phyloP scores from a whole-genome alignment of 2,329 filamentous ascomycete species.

The Microthyrium microscopicum region DNA sequence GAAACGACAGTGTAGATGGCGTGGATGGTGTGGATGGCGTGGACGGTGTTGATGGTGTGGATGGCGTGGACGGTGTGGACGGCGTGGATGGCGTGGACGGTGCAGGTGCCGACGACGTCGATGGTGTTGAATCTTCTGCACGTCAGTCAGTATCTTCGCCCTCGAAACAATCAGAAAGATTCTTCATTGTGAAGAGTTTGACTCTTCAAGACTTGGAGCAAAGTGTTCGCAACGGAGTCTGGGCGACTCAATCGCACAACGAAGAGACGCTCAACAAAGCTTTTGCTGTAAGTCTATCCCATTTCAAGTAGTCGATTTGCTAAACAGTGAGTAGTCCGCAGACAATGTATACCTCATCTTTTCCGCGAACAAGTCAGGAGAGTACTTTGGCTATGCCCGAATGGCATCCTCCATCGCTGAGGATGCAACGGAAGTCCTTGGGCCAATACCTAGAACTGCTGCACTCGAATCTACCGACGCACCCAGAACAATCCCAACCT shows the following conservation, averaged over 20 bases:
- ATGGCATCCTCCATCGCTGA: conserved; percentile 77
- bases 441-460: conserved; percentile 1
- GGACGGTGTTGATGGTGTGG: conserved; percentile 10
- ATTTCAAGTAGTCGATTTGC: conserved; percentile 3
- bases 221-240: conserved; percentile 74
- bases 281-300: conserved; percentile 45
- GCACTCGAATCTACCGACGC: conserved; percentile 47
- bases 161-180: conserved; percentile 47
- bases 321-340: too few relatives aligned
- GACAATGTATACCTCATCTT: conserved; percentile 87
- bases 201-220: conserved; percentile 80
- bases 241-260: conserved; percentile 91
- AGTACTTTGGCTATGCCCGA: conserved; percentile 88
- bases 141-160: not conserved
- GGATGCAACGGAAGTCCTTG: conserved; percentile 18
- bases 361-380: conserved; percentile 92
- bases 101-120: conserved; percentile 2
- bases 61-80: conserved; percentile 8
- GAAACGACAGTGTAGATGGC: too few relatives aligned
- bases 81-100: conserved; percentile 8
- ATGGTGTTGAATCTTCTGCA: not conserved
- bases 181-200: conserved; percentile 85
- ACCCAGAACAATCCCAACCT: conserved; percentile 64
- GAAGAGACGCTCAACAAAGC: conserved; percentile 70
- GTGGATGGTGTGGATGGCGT: conserved; percentile 9